Base-by-base conservation (phyloP, 768 basidiomycete species). In the Suillus lakei region DNA sequence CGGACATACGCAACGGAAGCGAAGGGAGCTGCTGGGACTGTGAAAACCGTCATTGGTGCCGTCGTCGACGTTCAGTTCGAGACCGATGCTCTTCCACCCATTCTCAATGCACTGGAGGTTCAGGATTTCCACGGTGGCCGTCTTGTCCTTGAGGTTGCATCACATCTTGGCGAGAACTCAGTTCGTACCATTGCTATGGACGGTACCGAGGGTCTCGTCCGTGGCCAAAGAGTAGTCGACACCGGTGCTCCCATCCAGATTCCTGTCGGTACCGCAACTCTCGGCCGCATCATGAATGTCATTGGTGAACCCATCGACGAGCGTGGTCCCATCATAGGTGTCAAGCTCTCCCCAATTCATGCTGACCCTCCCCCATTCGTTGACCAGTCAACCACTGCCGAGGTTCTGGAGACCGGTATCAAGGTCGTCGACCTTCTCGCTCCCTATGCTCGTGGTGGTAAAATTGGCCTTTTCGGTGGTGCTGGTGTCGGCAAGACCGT, bases 401-500 rank as follows among this genome's bases (percentile, higher is more conserved):
- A 99, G 80, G 95, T 99, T 63, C 86, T 99, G 75, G 98, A 99
- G 85, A 99, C 98, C 65, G 98, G 98, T 84, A 99, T 99, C 88
- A 99, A 99, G 86, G 98, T 99, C 77, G 98, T 99, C 80, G 98
- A 99, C 81, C 91, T 99, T 71, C 92, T 99, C 71, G 98, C 98
- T 62, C 98, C 98, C 66, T 99, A 99, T 78, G 98, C 98, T 72
- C 96, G 98, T 91, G 98, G 98, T 85, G 98, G 98, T 82, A 99
- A 99, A 84, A 99, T 99, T 80, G 98, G 98, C 88, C 93, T 99
- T 74, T 98, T 99, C 83, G 98, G 98, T 76, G 98, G 98, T 91
- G 98, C 98, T 72, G 98, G 98, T 92, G 98, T 99, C 84, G 98
- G 98, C 74, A 99, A 99, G 89, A 99, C 98, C 65, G 98, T 99